Evolutionary conservation across 176 grass and related monocot genomes (phyloP).

Genomic region (Carex cristatella): DNA sequence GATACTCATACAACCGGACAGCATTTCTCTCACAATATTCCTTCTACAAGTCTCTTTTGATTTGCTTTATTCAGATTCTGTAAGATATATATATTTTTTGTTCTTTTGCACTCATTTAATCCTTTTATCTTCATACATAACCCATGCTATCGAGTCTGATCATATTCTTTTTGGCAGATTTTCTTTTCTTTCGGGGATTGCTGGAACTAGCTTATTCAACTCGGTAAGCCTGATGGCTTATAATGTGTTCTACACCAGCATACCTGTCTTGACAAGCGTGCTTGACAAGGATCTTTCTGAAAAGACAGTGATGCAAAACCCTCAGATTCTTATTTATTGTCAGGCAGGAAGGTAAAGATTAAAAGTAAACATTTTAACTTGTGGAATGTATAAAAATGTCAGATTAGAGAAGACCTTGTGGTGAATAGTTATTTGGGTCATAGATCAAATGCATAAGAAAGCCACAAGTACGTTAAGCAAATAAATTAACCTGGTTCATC

Average conservation of each 20-base stretch:
- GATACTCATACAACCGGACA: conserved; percentile 92
- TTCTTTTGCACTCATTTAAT: not conserved
- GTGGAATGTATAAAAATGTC: not conserved
- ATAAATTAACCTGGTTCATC: not conserved
- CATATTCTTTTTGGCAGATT: conserved; percentile 50
- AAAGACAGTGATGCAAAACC: conserved; percentile 93
- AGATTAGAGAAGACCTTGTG: not conserved
- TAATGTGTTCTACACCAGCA: conserved; percentile 96
- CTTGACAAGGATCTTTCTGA: conserved; percentile 92
- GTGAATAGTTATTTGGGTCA: not conserved
- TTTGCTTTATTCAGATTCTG: conserved; percentile 99
- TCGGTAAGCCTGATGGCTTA: conserved; percentile 96
- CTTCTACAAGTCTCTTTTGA: conserved; percentile 96
- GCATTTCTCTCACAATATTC: conserved; percentile 98
- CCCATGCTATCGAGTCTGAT: conserved; percentile 6
- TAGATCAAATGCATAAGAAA: not conserved
- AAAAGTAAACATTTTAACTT: not conserved
- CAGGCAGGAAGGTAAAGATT: conserved; percentile 82
- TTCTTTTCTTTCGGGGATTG: conserved; percentile 95
- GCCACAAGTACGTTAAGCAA: not conserved
- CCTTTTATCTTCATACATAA: conserved; percentile 12
- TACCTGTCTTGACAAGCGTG: conserved; percentile 84
- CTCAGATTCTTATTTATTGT: conserved; percentile 86
- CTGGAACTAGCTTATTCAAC: conserved; percentile 97
- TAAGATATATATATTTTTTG: conserved; percentile 44